phyloP scores from a whole-genome alignment of 148 eudicot genomes.

The Camellia lanceoleosa region DNA sequence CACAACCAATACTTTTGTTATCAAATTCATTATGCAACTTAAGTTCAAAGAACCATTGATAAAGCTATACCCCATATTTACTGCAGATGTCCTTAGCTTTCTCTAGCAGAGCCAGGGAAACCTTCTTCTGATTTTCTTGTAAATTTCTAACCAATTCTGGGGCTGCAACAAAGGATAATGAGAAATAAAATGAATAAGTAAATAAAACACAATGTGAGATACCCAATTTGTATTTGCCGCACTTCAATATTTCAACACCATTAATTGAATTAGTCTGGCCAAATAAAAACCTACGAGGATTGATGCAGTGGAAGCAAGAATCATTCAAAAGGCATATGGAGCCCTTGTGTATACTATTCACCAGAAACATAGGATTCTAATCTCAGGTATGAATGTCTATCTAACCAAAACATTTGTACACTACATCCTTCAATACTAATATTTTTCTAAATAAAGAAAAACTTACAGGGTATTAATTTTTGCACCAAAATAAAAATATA shows the following conservation, averaged over 20 bases:
- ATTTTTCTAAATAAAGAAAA: no score
- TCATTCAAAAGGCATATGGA: neutral
- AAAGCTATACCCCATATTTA: constrained; percentile 48
- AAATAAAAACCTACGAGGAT: neutral
- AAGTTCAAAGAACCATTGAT: neutral
- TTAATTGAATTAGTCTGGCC: neutral
- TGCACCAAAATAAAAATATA: no score
- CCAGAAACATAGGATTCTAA: no score
- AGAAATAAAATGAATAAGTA: neutral
- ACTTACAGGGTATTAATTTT: no score
- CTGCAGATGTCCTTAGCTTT: constrained; percentile 56
- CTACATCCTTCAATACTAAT: no score
- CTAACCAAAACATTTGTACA: no score
- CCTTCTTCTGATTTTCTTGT: constrained; percentile 47
- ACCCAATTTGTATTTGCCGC: neutral
- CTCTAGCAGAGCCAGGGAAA: constrained; percentile 44
- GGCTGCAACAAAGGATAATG: constrained; percentile 31
- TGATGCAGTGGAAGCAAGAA: neutral
- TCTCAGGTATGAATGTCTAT: no score
- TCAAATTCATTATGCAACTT: neutral
- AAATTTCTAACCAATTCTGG: constrained; percentile 35
- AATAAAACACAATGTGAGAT: neutral
- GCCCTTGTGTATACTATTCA: neutral
- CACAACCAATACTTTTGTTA: no score
- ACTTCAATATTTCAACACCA: neutral